Evolutionary conservation across 2,329 filamentous ascomycete species (phyloP), one percentile per base, ranked within the genome.

Genomic region (Rugonectria rugulosa): DNA sequence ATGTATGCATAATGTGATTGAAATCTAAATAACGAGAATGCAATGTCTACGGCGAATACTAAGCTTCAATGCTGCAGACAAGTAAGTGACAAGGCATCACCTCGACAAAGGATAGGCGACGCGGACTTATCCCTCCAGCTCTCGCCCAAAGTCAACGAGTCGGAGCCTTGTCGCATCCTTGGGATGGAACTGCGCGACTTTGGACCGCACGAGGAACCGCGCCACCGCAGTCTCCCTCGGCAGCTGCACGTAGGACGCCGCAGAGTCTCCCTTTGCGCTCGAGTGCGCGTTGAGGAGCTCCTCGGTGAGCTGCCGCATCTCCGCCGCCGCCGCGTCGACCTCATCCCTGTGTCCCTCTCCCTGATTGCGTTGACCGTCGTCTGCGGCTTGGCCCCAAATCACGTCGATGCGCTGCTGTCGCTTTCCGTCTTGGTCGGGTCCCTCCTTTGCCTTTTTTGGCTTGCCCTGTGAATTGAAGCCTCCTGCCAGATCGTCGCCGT

Each of bases 121-220:
- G n/a, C n/a, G n/a, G n/a, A n/a, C 31, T 62, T 74, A 85, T 65
- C 80, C 80, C 43, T 87, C 85, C 58, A 88, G 67, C 60, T 88
- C 85, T 54, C 82, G 80, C 14, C 85, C 86, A 76, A 88, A 88
- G 69, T 88, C 85, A 41, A 89, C 72, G 41, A 89, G 70, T 44
- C 82, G 79, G 46, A 89, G 71, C 67, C 75, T 80, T 36, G 77
- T 82, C 12, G 86, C 84, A 72, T 89, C 86, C 59, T 77, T 82
- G 3, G 85, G 85, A 63, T 89, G 85, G 62, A 88, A 88, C 63
- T 86, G 81, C 3, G 87, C 87, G 34, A 87, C 85, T 65, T 87
- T 87, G 31, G 85, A 86, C 51, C 86, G 75, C 27, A 88, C 83
- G 19, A 89, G 74, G 64, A 88, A 88, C 59, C 86, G 80, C 3